phyloP scores from a whole-genome alignment of 108 stramenopile genomes.

The Epithemia pelagica region DNA sequence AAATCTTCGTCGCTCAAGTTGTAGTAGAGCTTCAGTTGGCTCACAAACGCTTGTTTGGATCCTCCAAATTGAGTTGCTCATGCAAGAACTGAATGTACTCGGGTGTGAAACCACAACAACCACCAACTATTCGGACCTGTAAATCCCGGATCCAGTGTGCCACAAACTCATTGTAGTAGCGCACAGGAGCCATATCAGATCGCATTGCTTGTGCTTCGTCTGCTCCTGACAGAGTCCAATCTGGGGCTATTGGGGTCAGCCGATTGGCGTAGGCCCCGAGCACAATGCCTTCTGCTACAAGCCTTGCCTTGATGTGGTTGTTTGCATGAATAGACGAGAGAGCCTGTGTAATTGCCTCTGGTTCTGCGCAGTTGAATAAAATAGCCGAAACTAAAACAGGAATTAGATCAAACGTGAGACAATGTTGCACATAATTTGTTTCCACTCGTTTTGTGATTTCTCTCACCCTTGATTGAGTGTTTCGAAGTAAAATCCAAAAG shows the following conservation, averaged over 20 bases:
- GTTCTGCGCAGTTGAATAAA: constrained; percentile 78
- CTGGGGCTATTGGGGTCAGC: constrained; percentile 53
- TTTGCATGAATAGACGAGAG: constrained; percentile 33
- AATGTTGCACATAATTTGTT: too few relatives aligned
- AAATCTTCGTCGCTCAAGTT: constrained; percentile 37
- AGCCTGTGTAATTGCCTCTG: constrained; percentile 68
- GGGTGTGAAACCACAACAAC: constrained; percentile 84
- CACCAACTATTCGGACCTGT: constrained; percentile 60
- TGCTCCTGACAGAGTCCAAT: constrained; percentile 71
- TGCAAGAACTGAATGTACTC: constrained; percentile 40
- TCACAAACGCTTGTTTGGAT: too few relatives aligned
- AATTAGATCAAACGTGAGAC: too few relatives aligned
- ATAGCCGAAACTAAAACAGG: constrained; percentile 39
- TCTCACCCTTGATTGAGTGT: not conserved
- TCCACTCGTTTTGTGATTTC: not conserved
- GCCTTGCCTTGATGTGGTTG: constrained; percentile 11
- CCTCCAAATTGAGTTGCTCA: too few relatives aligned
- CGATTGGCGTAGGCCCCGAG: constrained; percentile 82
- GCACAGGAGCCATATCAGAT: constrained; percentile 49
- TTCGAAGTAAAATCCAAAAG: not conserved
- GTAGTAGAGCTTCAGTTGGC: constrained; percentile 6
- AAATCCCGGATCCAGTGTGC: constrained; percentile 40
- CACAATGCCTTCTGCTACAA: constrained; percentile 19
- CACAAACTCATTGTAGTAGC: constrained; percentile 67
- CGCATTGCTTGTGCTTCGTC: constrained; percentile 69